Conservation (phyloP, 225 moss, liverwort and hornwort species). For the Neckera pumila region DNA sequence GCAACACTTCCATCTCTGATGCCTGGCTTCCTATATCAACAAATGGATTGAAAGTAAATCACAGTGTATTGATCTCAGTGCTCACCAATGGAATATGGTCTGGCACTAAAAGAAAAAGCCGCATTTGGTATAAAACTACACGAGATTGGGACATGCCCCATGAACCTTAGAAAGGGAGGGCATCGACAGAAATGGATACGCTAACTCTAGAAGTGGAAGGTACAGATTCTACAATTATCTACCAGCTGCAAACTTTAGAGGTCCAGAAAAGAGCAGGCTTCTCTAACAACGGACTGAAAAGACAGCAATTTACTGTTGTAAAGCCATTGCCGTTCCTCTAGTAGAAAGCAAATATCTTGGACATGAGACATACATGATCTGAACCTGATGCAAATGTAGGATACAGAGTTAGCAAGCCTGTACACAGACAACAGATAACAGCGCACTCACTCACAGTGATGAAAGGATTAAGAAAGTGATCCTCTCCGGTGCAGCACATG, state of each 20-base stretch:
- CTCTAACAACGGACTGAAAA: neutral
- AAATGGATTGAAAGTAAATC: neutral
- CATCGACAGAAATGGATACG: neutral
- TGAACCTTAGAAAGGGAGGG: neutral
- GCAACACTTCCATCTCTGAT: neutral
- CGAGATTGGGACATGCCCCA: constrained; percentile 5
- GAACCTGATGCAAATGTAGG: constrained; percentile 7
- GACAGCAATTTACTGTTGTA: neutral
- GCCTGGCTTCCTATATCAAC: neutral
- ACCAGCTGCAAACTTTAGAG: neutral
- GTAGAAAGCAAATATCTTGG: neutral
- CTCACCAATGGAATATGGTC: constrained; percentile 21
- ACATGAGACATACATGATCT: neutral
- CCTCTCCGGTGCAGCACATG: neutral
- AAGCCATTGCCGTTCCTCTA: neutral
- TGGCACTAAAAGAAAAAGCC: constrained; percentile 17
- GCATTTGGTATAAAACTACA: constrained; percentile 16
- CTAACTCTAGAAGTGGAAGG: neutral
- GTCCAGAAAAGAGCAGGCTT: neutral
- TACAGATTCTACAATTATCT: constrained; percentile 16
- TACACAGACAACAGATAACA: neutral
- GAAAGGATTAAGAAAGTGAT: neutral
- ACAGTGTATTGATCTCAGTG: constrained; percentile 14
- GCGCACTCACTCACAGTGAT: neutral
- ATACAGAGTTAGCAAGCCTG: neutral